phyloP scores from a whole-genome alignment of 768 basidiomycete genomes.

The Boletus pseudopeckii region DNA sequence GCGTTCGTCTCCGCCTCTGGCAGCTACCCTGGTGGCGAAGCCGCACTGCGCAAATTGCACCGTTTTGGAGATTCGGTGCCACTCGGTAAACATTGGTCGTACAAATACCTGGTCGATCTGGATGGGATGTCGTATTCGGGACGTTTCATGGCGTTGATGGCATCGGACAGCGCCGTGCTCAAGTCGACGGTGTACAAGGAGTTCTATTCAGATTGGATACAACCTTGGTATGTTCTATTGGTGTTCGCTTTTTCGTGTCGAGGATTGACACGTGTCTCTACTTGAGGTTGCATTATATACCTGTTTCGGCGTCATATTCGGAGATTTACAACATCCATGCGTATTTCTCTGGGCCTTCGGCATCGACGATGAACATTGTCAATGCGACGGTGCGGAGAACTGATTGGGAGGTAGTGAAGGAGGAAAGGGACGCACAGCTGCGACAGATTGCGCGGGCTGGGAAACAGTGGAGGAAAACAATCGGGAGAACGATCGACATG shows the following conservation, averaged over 20 bases:
- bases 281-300: conserved; percentile 89
- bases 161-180: conserved; percentile 84
- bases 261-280: background rate
- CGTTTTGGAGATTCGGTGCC: conserved; percentile 74
- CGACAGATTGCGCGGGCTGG: conserved; percentile 86
- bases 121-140: conserved; percentile 97
- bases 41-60: conserved; percentile 58
- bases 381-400: conserved; percentile 44
- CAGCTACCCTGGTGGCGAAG: conserved; percentile 73
- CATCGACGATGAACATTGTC: conserved; percentile 50
- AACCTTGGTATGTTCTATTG: conserved; percentile 65
- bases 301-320: conserved; percentile 77
- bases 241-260: background rate
- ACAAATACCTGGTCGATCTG: conserved; percentile 89
- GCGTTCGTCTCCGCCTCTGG: conserved; percentile 81
- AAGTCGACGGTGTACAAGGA: conserved; percentile 92
- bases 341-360: conserved; percentile 86
- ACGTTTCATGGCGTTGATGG: conserved; percentile 79
- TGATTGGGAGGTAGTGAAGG: conserved; percentile 30
- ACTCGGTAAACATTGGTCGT: conserved; percentile 84
- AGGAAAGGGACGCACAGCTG: conserved; percentile 69
- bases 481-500: conserved; percentile 88
- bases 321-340: conserved; percentile 94
- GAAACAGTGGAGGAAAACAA: conserved; percentile 86
- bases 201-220: conserved; percentile 87